Evolutionary conservation across 1,284 basidiomycete species (phyloP).

Genomic region (Trametes sp.): DNA sequence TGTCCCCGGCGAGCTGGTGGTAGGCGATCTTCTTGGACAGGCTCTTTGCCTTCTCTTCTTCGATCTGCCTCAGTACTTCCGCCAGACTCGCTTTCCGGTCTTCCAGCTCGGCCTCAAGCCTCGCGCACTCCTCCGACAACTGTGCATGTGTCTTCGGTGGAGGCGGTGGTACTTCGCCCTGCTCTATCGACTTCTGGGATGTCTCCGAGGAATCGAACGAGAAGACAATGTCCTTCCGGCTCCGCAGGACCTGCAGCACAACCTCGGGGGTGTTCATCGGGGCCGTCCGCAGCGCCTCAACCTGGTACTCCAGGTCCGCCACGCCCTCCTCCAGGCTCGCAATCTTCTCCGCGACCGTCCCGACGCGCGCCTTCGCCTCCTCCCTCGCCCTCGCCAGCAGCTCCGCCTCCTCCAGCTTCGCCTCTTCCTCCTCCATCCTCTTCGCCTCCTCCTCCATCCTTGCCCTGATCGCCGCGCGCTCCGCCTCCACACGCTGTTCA

Average conservation of each 20-base stretch:
- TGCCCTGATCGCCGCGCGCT: background rate
- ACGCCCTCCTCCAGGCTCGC: conserved; percentile 19
- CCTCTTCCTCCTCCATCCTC: conserved; percentile 17
- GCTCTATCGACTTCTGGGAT: conserved; percentile 11
- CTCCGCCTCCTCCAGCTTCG: conserved; percentile 1
- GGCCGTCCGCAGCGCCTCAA: conserved; percentile 15
- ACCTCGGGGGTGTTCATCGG: background rate
- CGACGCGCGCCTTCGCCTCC: conserved; percentile 7
- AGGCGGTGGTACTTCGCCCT: conserved; percentile 22
- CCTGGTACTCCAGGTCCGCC: conserved; percentile 22
- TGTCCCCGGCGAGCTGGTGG: conserved; percentile 23
- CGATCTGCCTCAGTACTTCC: conserved; percentile 8
- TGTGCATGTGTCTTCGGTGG: conserved; percentile 19
- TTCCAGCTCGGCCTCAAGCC: conserved; percentile 10
- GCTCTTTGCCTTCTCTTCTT: conserved; percentile 14
- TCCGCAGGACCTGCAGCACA: conserved; percentile 11
- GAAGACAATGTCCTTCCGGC: conserved; percentile 5
- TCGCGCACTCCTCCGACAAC: conserved; percentile 18
- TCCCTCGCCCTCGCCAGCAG: conserved; percentile 3
- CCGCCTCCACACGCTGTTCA: background rate
- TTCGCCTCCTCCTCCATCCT: conserved; percentile 12
- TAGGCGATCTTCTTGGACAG: conserved; percentile 15
- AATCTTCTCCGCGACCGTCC: background rate
- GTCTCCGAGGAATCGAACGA: background rate
- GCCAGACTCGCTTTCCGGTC: conserved; percentile 2